These are phyloP conservation scores for Pseudozyma tsukubaensis DNA, from an alignment of 1,284 basidiomycete species.

Conservation along the genomic window DNA sequence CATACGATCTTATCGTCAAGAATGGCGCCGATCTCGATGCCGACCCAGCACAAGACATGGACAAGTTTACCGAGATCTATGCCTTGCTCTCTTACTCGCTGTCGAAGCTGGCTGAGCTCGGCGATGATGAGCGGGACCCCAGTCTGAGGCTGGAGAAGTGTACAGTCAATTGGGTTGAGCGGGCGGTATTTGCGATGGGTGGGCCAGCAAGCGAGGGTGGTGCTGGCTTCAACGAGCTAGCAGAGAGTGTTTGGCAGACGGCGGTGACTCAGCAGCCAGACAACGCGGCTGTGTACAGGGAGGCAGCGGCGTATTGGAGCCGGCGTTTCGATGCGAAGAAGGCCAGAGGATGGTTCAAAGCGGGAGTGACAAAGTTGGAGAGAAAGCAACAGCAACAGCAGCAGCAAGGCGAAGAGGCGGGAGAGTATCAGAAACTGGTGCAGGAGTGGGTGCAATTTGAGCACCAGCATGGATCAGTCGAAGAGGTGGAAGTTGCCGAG, in stretches of 20 bases:
- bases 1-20: constrained; percentile 34
- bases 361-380: constrained; percentile 36
- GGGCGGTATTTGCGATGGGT: constrained; percentile 42
- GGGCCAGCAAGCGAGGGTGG: constrained; percentile 47
- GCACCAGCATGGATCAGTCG: constrained; percentile 80
- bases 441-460: constrained; percentile 89
- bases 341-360: constrained; percentile 54
- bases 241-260: constrained; percentile 58
- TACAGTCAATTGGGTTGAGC: constrained; percentile 59
- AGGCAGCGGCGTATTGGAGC: constrained; percentile 54
- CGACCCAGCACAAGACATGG: constrained; percentile 48
- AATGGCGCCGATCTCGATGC: constrained; percentile 26
- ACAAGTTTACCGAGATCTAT: constrained; percentile 62
- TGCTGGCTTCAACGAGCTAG: constrained; percentile 50
- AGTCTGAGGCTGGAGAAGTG: constrained; percentile 41
- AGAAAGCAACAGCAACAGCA: constrained; percentile 10
- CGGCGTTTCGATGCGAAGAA: constrained; percentile 48
- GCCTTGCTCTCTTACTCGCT: constrained; percentile 53
- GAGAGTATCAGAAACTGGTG: constrained; percentile 77
- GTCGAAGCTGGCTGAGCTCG: constrained; percentile 25
- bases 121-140: constrained; percentile 29
- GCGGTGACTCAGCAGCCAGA: constrained; percentile 47
- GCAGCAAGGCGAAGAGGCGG: constrained; percentile 2
- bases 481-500: constrained; percentile 76
- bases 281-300: constrained; percentile 45